Evolutionary conservation across 352 stramenopile species (phyloP).

Genomic region (Phytophthora multivora): DNA sequence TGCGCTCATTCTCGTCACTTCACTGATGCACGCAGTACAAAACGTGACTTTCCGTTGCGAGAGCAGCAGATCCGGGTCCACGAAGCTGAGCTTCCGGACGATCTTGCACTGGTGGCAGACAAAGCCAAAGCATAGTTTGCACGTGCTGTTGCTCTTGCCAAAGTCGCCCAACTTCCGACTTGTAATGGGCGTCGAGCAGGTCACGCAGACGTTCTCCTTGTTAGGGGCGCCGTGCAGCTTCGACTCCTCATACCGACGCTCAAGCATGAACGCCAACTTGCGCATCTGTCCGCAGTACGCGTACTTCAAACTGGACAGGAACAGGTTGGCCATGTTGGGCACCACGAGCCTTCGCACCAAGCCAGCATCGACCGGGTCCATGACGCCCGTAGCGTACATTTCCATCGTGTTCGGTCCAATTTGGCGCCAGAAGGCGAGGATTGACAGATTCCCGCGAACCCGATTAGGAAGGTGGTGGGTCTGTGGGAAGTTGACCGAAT

Average conservation of each 20-base stretch:
- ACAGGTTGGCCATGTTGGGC: slow-evolving; percentile 6
- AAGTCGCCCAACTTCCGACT: slow-evolving; percentile 23
- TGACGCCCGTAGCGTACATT: slow-evolving; percentile 11
- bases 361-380: slow-evolving; percentile 7
- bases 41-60: slow-evolving; percentile 41
- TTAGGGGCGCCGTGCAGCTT: slow-evolving; percentile 29
- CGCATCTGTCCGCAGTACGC: slow-evolving; percentile 17
- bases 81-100: slow-evolving; percentile 37
- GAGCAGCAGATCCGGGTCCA: slow-evolving; percentile 31
- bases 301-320: slow-evolving; percentile 11
- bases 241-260: slow-evolving; percentile 21
- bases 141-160: slow-evolving; percentile 33
- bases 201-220: slow-evolving; percentile 34
- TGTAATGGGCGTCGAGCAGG: slow-evolving; percentile 23
- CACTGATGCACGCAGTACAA: slow-evolving; percentile 31
- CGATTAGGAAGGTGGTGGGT: slow-evolving; percentile 13
- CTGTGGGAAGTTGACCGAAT: slow-evolving; percentile 27
- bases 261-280: slow-evolving; percentile 9
- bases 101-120: slow-evolving; percentile 36
- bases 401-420: slow-evolving; percentile 1
- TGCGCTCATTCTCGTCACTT: slow-evolving; percentile 24
- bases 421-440: slow-evolving; percentile 12
- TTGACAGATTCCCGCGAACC: slow-evolving; percentile 8
- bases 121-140: slow-evolving; percentile 31
- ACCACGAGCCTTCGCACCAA: slow-evolving; percentile 7